Base-by-base conservation (phyloP, 225 moss, liverwort and hornwort genomes). In the Physcomitrellopsis africana region DNA sequence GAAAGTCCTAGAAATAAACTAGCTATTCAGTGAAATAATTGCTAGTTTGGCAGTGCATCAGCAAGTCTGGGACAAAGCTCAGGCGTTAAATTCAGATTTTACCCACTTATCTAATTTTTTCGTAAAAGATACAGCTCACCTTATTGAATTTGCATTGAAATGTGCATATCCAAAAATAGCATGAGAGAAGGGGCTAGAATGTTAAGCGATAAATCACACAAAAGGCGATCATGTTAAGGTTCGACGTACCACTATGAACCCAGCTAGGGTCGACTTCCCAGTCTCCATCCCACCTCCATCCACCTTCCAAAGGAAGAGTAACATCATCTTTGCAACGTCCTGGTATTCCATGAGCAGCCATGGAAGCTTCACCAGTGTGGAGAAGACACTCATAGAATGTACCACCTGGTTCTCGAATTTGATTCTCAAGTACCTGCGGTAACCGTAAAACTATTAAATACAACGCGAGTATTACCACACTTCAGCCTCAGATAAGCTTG, bases 281-380 rank as follows among this genome's bases (percentile, higher is more conserved):
- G 55, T 89, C 84, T 66, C 86, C 86, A 72, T 89, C 87, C 89
- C 89, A 89, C 72, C 78, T 89, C 86, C 86, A 89, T 80, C 86
- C 89, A 80, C 87, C 84, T 54, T 89, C 87, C 68, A 73, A 56
- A 75, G 88, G 78, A 26, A 87, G 86, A 60, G 85, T 70, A 37
- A 84, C 77, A 63, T 86, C 89, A 22, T 88, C 92, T 82, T 89
- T 94, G 58, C 86, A 84, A 69, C 86, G 87, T 75, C 88, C 84
- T 74, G 81, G 67, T 55, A 84, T 73, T 68, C 89, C 92, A 53
- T 85, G 86, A 57, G 58, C 66, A 27, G 55, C 65, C 80, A 78
- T 60, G 64, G 75, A 72, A 59, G 75, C 80, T 80, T 87, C 84
- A 60, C 81, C 81, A 74, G 70, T 72, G 79, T 83, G 73, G 52